Evolutionary conservation across 495 filamentous ascomycete species (phyloP).

Genomic region (Daldinia decipiens): DNA sequence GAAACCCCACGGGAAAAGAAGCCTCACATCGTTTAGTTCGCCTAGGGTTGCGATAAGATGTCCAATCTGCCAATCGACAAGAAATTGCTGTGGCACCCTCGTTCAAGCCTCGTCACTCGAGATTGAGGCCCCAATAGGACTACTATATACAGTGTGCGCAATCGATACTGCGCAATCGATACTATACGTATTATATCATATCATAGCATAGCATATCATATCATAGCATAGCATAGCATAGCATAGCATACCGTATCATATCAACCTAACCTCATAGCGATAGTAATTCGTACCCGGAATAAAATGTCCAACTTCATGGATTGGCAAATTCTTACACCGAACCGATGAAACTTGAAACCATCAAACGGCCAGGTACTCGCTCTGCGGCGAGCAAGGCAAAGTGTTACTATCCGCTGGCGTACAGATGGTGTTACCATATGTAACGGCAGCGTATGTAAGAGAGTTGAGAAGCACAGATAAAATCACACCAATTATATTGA

Average conservation of each 20-base stretch:
- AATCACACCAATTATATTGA: slow-evolving; percentile 30
- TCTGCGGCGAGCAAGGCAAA: slow-evolving; percentile 11
- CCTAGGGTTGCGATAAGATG: slow-evolving; percentile 10
- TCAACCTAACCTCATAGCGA: slow-evolving; percentile 17
- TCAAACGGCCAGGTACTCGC: slow-evolving; percentile 8
- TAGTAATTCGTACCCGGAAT: slow-evolving; percentile 5
- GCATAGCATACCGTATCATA: neutral
- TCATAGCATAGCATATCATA: slow-evolving; percentile 2
- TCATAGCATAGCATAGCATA: neutral
- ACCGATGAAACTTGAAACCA: slow-evolving; percentile 28
- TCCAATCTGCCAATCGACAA: slow-evolving; percentile 1
- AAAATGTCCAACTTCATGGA: neutral
- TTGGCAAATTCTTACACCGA: slow-evolving; percentile 6
- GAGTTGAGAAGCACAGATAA: slow-evolving; percentile 1
- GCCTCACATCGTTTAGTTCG: slow-evolving; percentile 22
- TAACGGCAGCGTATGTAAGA: neutral
- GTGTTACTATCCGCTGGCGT: neutral
- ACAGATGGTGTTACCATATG: neutral
- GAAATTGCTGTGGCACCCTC: slow-evolving; percentile 24
- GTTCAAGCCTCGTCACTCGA: slow-evolving; percentile 8
- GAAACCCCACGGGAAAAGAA: slow-evolving; percentile 9
- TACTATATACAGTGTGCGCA: slow-evolving; percentile 5
- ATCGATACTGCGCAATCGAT: slow-evolving; percentile 13
- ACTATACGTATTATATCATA: neutral
- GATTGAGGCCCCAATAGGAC: slow-evolving; percentile 14